Evolutionary conservation across 2,329 filamentous ascomycete species (phyloP), one percentile per base, ranked within the genome.

Genomic region (Magnaporthiopsis rhizophila): DNA sequence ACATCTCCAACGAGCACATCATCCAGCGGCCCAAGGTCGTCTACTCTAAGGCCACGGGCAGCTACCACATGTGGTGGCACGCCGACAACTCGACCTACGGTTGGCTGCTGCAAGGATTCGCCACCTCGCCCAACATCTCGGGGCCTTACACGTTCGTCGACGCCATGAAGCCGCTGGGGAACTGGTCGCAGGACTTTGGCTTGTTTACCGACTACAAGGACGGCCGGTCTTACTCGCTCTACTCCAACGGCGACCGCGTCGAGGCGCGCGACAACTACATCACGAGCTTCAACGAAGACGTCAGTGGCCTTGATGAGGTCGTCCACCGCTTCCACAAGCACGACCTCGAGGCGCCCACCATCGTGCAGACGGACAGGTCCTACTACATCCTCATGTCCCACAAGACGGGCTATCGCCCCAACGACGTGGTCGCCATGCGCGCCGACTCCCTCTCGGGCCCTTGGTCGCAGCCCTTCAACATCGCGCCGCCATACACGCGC

Each of bases 21-120:
- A 87, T 88, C 34, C 85, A 87, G 69, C 75, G 85, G 21, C 85
- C 85, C 0, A 88, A 88, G 68, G 85, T 88, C 2, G 79, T 84
- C 1, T 86, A 83, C 67, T 86, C 83, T 67, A 74, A 85, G 61
- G 75, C 76, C 2, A 79, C 80, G 0, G 74, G 78, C 3, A 78
- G 86, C 68, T 88, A 86, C 66, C 58, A 64, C 66, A 65, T 80
- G 77, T 69, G 79, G 78, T 85, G 83, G 83, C 83, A 85, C 64
- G 82, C 83, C 11, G 82, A 85, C 66, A 84, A 85, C 66, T 80
- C 79, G 2, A 80, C 77, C 1, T 85, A 85, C 63, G 81, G 82
- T 1, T 76, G 79, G 69, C 77, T 85, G 1, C 77, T 85, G 0
- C 83, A 85, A 72, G 83, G 83, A 0, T 73, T 83, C 36, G 83